Base-by-base conservation (phyloP, 768 basidiomycete species). In the Lactifluus piperatus region DNA sequence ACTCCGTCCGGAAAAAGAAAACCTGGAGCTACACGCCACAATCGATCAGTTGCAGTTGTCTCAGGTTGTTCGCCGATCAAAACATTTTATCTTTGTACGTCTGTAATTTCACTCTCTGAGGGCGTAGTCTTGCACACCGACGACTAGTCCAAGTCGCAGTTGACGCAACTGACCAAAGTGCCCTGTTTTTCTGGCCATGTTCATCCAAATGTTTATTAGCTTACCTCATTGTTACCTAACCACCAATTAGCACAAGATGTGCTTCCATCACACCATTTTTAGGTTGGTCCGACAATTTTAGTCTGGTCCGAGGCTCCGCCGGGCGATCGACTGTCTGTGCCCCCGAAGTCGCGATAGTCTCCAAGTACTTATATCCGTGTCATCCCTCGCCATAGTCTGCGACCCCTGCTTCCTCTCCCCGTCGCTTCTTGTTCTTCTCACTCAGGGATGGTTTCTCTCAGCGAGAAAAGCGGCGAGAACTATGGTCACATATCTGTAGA, bases 401-500 rank as follows among this genome's bases (percentile, higher is more conserved):
- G 43, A 11, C 22, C 22, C 20, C 22, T 29, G 0, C 29, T 4
- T 34, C 30, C 34, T 29, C 43, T 50, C 49, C 14, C 47, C 10
- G 20, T 7, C 20, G 14, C 9, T 27, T 24, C 30, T 50, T 32
- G 4, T 5, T 22, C n/a, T 16, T 49, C 30, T 18, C 18, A n/a
- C 27, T 1, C 22, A 32, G 43, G 13, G 13, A 62, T 64, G 63
- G 53, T 49, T 14, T 58, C 56, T n/a, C 43, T 51, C 30, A 58
- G 53, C 56, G 60, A 58, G 39, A 63, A 58, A 30, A 49, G 37
- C 29, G 45, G 48, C 39, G 62, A 64, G 57, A 58, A 44, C 32
- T 36, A 10, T 3, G 26, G 30, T 26, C 51, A 46, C 41, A 67
- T 79, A 26, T 68, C 74, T n/a, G 69, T 79, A 13, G 75, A 78